A percentile compares a stretch with the other conserved stretches of the same genome.
Conservation (phyloP, 2,329 filamentous ascomycete genomes). For the Fusarium azukiicola region DNA sequence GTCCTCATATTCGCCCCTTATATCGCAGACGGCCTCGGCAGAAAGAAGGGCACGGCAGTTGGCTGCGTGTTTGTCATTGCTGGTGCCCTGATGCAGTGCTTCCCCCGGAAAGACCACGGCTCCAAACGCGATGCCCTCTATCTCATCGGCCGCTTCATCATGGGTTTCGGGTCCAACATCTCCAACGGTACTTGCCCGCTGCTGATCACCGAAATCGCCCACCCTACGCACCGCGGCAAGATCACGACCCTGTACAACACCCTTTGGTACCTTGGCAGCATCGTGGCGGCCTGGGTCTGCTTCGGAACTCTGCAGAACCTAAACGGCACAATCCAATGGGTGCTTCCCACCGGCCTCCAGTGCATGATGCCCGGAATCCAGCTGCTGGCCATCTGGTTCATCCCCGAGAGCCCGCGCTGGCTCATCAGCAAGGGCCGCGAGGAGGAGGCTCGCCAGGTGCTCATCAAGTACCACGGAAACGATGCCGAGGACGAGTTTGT, state of each 20-base stretch:
- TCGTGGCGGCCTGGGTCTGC: constrained; percentile 49
- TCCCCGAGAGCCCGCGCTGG: constrained; percentile 50
- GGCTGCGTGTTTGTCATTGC: constrained; percentile 45
- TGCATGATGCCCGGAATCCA: constrained; percentile 51
- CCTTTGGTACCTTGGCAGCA: constrained; percentile 50
- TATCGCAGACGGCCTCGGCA: constrained; percentile 49
- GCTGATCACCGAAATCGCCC: constrained; percentile 50
- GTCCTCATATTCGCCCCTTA: constrained; percentile 52
- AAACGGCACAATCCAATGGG: constrained; percentile 46
- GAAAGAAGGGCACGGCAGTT: constrained; percentile 50
- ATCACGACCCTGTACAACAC: constrained; percentile 53
- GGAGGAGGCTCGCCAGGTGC: constrained; percentile 46
- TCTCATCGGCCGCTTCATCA: constrained; percentile 48
- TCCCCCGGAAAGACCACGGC: constrained; percentile 33
- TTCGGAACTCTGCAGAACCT: constrained; percentile 46
- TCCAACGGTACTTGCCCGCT: constrained; percentile 51
- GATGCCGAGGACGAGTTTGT: constrained; percentile 46
- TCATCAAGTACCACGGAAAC: constrained; percentile 51
- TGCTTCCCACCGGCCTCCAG: constrained; percentile 46
- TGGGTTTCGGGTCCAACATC: constrained; percentile 51
- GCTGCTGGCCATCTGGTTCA: constrained; percentile 43
- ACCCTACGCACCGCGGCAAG: constrained; percentile 47
- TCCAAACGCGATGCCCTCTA: constrained; percentile 45
- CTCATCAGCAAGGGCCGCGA: constrained; percentile 48
- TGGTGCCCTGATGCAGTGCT: constrained; percentile 51